phyloP scores from a whole-genome alignment of 306 rosid species.

The Dryas drummondii region DNA sequence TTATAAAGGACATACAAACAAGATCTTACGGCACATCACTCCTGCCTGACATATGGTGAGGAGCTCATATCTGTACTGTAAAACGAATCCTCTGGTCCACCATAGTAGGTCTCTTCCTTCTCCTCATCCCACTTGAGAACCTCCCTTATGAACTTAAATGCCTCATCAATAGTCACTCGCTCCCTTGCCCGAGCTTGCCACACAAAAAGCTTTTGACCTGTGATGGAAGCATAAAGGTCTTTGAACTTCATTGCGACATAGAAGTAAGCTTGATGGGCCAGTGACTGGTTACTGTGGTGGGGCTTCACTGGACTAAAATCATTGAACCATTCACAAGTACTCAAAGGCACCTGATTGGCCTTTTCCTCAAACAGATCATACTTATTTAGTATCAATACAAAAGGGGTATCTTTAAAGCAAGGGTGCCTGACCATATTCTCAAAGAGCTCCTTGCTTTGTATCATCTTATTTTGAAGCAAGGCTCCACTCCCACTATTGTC shows the following conservation, averaged over 20 bases:
- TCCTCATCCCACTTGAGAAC: conserved; percentile 98
- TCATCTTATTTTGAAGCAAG: conserved; percentile 86
- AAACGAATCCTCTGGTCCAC: conserved; percentile 86
- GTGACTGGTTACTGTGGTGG: conserved; percentile 62
- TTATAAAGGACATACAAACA: conserved; percentile 12
- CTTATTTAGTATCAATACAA: conserved; percentile 81
- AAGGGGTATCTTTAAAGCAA: conserved; percentile 81
- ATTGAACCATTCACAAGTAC: conserved; percentile 76
- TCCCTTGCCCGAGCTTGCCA: conserved; percentile 91
- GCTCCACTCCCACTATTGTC: conserved; percentile 71
- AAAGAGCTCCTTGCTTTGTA: conserved; percentile 89
- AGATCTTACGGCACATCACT: conserved; percentile 29
- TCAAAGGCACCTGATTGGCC: conserved; percentile 52
- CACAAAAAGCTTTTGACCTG: conserved; percentile 71
- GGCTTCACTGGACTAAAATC: conserved; percentile 72
- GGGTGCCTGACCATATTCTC: conserved; percentile 90
- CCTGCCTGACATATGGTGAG: conserved; percentile 74
- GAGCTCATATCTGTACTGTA: conserved; percentile 94
- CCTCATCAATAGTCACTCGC: conserved; percentile 69
- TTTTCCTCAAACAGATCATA: conserved; percentile 86
- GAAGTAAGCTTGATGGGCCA: conserved; percentile 91
- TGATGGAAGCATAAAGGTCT: conserved; percentile 79
- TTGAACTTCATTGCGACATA: conserved; percentile 96
- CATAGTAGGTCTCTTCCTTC: conserved; percentile 74
- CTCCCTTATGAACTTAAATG: conserved; percentile 88